Base-by-base conservation (phyloP, 352 stramenopile genomes). In the Pythium insidiosum region DNA sequence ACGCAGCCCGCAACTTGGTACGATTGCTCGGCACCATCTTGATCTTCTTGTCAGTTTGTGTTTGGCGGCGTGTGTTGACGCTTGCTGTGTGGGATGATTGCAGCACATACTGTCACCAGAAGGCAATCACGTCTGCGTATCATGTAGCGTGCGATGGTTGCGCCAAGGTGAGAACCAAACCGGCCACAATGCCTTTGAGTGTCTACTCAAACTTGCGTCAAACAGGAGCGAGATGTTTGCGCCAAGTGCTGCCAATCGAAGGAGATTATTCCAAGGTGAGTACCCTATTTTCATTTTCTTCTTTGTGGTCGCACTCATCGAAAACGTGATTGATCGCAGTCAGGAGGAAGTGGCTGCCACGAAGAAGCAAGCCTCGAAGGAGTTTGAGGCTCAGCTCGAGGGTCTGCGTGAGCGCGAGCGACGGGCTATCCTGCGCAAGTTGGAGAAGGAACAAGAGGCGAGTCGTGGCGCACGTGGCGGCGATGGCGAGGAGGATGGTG, bases 61-160 rank as follows among this genome's bases (percentile, higher is more conserved):
- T n/a, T 48, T 49, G 23, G 11, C 20, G 18, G 11, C 31, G 2
- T 11, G 20, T n/a, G 25, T 11, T 20, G 23, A 43, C n/a, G n/a
- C 12, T 36, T 5, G 7, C 55, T 10, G 15, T 2, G 20, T 23
- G 48, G 26, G 10, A 46, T 44, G 18, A 24, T 22, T 65, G 34
- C 54, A 91, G 95, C 61, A 97, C 93, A 57, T 72, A 85, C 43
- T 98, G 94, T 61, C 66, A 84, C 31, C 74, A 95, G 43, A 94
- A 96, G 63, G 93, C 80, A 33, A 76, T 98, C 43, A 86, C 71
- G 20, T 75, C 91, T 3, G 95, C 95, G 6, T 98, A 98, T 68
- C 95, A 98, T 55, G 88, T 84, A 0, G 75, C 96, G 16, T 98
- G 95, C 56, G 69, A 86, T 46, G 61, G 70, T 5, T 98, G 95